Conservation (phyloP, 2,329 filamentous ascomycete genomes). For the Talaromyces marneffei region DNA sequence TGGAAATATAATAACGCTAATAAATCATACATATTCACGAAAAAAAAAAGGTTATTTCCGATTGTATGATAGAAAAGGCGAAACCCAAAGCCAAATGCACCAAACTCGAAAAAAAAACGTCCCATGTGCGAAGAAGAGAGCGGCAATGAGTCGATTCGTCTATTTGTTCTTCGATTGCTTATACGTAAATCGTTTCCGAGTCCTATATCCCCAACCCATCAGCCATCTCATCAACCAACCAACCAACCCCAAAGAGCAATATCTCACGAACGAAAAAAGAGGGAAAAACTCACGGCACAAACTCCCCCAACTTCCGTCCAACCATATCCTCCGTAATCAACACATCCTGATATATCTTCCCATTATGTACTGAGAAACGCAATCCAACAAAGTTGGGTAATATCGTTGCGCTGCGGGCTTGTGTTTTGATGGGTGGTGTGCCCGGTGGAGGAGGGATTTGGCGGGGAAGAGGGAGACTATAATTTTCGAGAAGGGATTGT, state of each 20-base stretch:
- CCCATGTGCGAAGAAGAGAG: not conserved
- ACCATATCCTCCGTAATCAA: conserved; percentile 93
- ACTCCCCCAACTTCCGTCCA: conserved; percentile 89
- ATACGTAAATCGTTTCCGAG: conserved; percentile 62
- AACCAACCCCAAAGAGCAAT: not conserved
- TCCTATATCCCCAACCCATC: conserved; percentile 41
- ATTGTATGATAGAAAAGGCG: not conserved
- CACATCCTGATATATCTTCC: conserved; percentile 77
- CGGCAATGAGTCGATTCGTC: conserved; percentile 13
- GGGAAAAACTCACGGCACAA: conserved; percentile 63
- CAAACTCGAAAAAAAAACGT: not conserved
- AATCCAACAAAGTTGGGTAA: conserved; percentile 87
- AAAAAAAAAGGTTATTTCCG: not conserved
- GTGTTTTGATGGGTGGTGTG: conserved; percentile 70
- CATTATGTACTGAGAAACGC: conserved; percentile 86
- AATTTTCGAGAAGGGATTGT: not conserved
- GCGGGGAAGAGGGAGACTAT: conserved; percentile 37
- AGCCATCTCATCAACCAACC: not conserved
- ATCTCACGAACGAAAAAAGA: not conserved
- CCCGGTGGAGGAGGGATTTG: conserved; percentile 52
- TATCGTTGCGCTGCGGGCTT: conserved; percentile 82
- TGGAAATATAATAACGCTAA: conserved; percentile 1
- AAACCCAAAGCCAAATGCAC: not conserved
- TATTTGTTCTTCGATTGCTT: conserved; percentile 68
- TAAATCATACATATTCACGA: conserved; percentile 1